phyloP scores from a whole-genome alignment of 164 flowering plant species.

The Cinnamomum micranthum region DNA sequence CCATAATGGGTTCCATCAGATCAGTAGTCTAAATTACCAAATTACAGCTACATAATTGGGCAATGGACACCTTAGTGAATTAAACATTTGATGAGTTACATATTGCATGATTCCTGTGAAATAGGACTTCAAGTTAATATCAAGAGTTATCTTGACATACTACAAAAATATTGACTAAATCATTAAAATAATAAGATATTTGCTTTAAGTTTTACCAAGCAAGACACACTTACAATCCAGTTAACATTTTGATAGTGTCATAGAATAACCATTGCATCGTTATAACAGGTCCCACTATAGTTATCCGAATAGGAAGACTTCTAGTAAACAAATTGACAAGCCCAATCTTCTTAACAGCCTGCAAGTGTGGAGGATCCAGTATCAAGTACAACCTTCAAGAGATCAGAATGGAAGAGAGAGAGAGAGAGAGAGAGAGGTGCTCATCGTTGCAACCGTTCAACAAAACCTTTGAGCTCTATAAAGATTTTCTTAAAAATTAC shows the following conservation, averaged over 20 bases:
- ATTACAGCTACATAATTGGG: background rate
- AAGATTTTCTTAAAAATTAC: too few species aligned
- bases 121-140: background rate
- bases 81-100: background rate
- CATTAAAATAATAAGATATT: background rate
- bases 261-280: conserved; percentile 87
- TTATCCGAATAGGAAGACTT: conserved; percentile 78
- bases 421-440: too few species aligned
- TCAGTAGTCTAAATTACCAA: background rate
- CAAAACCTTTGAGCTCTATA: too few species aligned
- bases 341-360: conserved; percentile 84
- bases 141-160: background rate
- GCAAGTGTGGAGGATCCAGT: conserved; percentile 7
- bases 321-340: conserved; percentile 65
- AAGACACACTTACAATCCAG: conserved; percentile 65
- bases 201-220: background rate
- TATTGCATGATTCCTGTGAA: background rate
- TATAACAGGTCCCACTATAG: conserved; percentile 74
- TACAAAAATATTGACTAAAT: background rate
- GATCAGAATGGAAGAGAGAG: background rate
- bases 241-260: conserved; percentile 70
- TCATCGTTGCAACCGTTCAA: too few species aligned
- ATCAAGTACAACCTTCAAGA: background rate
- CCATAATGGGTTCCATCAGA: background rate
- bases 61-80: background rate